phyloP scores from a whole-genome alignment of 2,329 filamentous ascomycete species.

The Beauveria bassiana region DNA sequence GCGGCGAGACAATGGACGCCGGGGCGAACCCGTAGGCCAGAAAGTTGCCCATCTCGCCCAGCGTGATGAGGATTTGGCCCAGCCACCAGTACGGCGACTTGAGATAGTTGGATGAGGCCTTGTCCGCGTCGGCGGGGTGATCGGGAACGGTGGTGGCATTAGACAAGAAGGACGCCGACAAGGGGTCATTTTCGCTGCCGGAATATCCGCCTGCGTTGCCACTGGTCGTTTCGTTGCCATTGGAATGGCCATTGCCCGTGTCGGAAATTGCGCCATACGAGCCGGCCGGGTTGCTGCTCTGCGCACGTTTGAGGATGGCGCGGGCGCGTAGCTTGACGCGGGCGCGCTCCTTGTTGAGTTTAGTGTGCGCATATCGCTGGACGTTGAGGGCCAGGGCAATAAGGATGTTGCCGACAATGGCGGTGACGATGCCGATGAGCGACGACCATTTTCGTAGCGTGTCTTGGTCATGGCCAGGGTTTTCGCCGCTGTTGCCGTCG shows the following conservation, averaged over 20 bases:
- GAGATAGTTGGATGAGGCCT: constrained; percentile 63
- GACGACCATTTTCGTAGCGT: constrained; percentile 73
- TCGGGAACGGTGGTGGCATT: constrained; percentile 18
- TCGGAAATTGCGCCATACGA: constrained; percentile 27
- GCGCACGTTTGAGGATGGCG: constrained; percentile 42
- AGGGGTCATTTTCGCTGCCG: constrained; percentile 39
- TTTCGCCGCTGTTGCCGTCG: constrained; percentile 14
- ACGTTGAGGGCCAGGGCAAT: constrained; percentile 96
- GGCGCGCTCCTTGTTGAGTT: constrained; percentile 63
- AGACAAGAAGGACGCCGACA: constrained; percentile 44
- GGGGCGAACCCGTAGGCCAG: constrained; percentile 95
- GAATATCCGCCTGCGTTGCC: constrained; percentile 28
- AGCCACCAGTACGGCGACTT: constrained; percentile 94
- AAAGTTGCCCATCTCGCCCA: constrained; percentile 94
- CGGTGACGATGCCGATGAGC: constrained; percentile 87
- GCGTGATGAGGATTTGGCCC: constrained; percentile 83
- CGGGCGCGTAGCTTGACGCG: constrained; percentile 48
- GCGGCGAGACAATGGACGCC: constrained; percentile 90
- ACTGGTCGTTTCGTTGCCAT: constrained; percentile 18
- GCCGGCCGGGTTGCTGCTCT: constrained; percentile 20
- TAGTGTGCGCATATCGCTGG: constrained; percentile 89
- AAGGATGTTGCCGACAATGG: constrained; percentile 85
- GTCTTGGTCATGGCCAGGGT: constrained; percentile 31
- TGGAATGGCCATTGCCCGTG: constrained; percentile 11
- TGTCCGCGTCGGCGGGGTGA: constrained; percentile 23